Base-by-base conservation (phyloP, 2,329 filamentous ascomycete genomes). In the Chaetomium globosum region DNA sequence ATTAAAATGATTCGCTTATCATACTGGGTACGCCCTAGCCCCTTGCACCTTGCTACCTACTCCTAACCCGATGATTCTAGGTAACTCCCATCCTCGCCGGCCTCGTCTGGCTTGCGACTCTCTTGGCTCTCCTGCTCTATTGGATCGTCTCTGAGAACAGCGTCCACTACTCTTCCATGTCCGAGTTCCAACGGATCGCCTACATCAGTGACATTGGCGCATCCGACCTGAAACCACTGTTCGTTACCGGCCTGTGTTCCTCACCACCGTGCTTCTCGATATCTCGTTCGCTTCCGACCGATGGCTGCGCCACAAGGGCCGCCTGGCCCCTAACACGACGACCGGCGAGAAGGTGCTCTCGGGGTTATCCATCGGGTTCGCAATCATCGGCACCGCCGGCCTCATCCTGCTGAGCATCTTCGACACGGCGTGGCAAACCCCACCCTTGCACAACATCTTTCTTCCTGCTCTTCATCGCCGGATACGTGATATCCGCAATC, bases 391-490 rank as follows among this genome's bases (percentile, higher is more conserved):
- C 59, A 93, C 91, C 0, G 82, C 83, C 0, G 94, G 94, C 3
- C 79, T 99, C 53, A 92, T 97, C 68, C 81, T 93, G 6, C 82
- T 99, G 49, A 88, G 89, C 68, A 88, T 97, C 71, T 97, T 96
- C 76, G 92, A 98, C 77, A 95, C 92, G 0, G 77, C 83, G n/a
- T 80, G 81, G 63, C 86, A 97, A 75, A n/a, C n/a, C 82, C 82
- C 1, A 77, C 71, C 1, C 75, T 90, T 90, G 65, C 95, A 99
- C 75, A 82, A 92, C 73, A 80, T 87, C 2, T 96, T 96, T 78
- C 79, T 99, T 99, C 43, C 78, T 85, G 0, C 77, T 97, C 59
- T 99, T 99, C 77, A 92, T 97, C 75, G 87, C 77, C 16, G 95
- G 92, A 39, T 98, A 96, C 76, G 81, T 97, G 61, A 75, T 97